Base-by-base conservation (phyloP, 2,329 filamentous ascomycete genomes). In the Cercospora sojina region DNA sequence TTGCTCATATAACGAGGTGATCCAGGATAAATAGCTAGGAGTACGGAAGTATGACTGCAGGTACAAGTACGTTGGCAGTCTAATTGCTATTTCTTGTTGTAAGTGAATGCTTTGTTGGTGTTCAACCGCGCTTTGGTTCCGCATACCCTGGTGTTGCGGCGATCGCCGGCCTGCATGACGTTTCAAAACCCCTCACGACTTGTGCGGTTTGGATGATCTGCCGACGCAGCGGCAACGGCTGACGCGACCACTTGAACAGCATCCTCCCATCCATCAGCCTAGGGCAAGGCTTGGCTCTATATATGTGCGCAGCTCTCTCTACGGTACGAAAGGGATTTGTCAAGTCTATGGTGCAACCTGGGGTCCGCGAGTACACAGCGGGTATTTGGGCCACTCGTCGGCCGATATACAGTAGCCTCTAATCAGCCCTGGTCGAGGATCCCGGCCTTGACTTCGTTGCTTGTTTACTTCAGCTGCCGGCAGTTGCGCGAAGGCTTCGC, bases 171-270 rank as follows among this genome's bases (percentile, higher is more conserved):
- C 43, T 49, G 43, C 43, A 49, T 56, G 51, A 56, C 51, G 51
- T 56, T 27, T 32, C 51, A n/a, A 56, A 56, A 56, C 51, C 51
- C 51, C 51, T 56, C 51, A 32, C 51, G 16, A 56, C 35, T 13
- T n/a, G 4, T 41, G 35, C 35, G 16, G 16, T 41, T 6, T 41
- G 5, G 35, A 41, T 16, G 35, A 41, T 41, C 35, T 41, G 35
- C 35, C 35, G 35, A 41, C 35, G 3, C 35, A 9, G n/a, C n/a
- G n/a, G n/a, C n/a, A n/a, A n/a, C n/a, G n/a, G n/a, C n/a, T n/a
- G n/a, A n/a, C n/a, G n/a, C n/a, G n/a, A n/a, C n/a, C n/a, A n/a
- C n/a, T n/a, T n/a, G n/a, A n/a, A n/a, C n/a, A n/a, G 16, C 35
- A n/a, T n/a, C 35, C 35, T 41, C 35, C n/a, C 35, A n/a, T 41